Percentiles rank a stretch among this genome's conserved stretches.
These are phyloP conservation scores for Penicillium bovifimosum DNA, from an alignment of 495 filamentous ascomycete species.

Conservation along the genomic window DNA sequence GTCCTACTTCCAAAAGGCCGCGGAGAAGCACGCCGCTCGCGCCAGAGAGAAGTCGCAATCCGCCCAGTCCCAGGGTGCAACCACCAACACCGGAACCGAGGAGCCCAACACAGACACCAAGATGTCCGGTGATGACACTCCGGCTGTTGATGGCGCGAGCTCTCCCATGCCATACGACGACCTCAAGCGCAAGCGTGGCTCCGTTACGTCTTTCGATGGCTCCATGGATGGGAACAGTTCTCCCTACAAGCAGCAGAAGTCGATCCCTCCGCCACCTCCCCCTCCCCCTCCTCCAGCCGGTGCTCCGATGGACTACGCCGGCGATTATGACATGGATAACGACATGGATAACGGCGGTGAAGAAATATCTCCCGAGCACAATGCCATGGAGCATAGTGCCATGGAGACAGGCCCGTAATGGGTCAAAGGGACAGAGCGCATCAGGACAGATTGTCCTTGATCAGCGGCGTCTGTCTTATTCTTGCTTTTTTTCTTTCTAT, in stretches of 20 bases:
- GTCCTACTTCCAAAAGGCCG: constrained; percentile 79
- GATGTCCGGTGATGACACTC: constrained; percentile 54
- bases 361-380: constrained; percentile 11
- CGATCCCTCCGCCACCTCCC: constrained; percentile 32
- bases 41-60: constrained; percentile 50
- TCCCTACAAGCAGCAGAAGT: constrained; percentile 37
- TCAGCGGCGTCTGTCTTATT: neutral
- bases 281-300: constrained; percentile 24
- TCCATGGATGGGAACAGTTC: constrained; percentile 26
- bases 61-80: constrained; percentile 13
- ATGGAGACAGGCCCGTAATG: constrained; percentile 9
- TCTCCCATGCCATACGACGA: constrained; percentile 28
- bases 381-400: constrained; percentile 2
- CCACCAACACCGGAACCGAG: constrained; percentile 27
- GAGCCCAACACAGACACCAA: constrained; percentile 41
- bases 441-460: constrained; percentile 18
- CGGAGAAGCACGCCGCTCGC: constrained; percentile 63
- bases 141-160: constrained; percentile 1
- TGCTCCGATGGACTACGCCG: constrained; percentile 9
- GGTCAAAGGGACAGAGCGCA: constrained; percentile 7
- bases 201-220: constrained; percentile 43
- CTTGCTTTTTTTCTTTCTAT: neutral
- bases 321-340: constrained; percentile 26
- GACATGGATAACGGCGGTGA: constrained; percentile 18
- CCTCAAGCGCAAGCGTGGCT: constrained; percentile 21